These are phyloP conservation scores for Aspergillus ustus DNA, from an alignment of 2,329 filamentous ascomycete species.

Conservation along the genomic window DNA sequence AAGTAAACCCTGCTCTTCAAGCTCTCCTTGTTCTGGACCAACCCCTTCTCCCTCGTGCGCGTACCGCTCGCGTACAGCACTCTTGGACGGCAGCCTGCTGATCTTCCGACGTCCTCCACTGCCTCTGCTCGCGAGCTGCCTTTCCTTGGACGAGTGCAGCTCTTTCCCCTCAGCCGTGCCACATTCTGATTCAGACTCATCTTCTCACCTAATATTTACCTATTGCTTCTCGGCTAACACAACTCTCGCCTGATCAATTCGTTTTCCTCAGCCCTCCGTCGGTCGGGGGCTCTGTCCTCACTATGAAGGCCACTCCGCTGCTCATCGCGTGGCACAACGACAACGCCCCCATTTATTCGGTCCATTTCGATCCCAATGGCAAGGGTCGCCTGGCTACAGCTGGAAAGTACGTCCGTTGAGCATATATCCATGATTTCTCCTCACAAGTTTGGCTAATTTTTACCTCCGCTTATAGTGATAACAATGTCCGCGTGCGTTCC, in stretches of 20 bases:
- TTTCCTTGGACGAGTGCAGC: not conserved
- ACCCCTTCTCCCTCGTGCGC: not conserved
- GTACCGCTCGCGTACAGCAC: not conserved
- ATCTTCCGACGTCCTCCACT: not conserved
- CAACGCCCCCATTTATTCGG: slow-evolving; percentile 94
- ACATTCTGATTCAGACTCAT: not conserved
- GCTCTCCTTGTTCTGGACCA: not conserved
- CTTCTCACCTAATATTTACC: not conserved
- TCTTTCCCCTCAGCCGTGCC: not conserved
- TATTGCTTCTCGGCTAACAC: not conserved
- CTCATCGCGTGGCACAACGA: slow-evolving; percentile 99
- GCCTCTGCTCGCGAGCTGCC: not conserved
- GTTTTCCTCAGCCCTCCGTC: slow-evolving; percentile 2
- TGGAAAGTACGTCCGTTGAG: slow-evolving; percentile 65
- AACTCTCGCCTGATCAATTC: not conserved
- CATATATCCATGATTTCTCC: not conserved
- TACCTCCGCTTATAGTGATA: slow-evolving; percentile 62
- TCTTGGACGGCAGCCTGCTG: not conserved
- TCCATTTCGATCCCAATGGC: slow-evolving; percentile 91
- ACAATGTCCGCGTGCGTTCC: slow-evolving; percentile 81
- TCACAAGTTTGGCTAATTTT: slow-evolving; percentile 17
- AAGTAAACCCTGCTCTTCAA: not conserved
- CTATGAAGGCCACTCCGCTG: slow-evolving; percentile 94
- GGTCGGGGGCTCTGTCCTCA: slow-evolving; percentile 32
- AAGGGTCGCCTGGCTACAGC: slow-evolving; percentile 92